Conservation (phyloP, 2,329 filamentous ascomycete genomes). For the Colletotrichum theobromicola region DNA sequence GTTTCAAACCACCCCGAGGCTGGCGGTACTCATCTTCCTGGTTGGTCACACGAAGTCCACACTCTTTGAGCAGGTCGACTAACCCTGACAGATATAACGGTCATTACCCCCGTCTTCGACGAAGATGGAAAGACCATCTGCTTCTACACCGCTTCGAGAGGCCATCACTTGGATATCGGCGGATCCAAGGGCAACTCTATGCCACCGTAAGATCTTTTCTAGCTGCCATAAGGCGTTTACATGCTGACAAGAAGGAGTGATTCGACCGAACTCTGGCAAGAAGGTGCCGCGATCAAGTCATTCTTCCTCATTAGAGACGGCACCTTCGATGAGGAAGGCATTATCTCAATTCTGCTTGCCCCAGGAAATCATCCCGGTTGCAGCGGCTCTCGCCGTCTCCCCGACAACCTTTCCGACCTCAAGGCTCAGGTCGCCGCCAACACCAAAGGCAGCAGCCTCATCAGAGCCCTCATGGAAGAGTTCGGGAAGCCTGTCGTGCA, state of each 20-base stretch:
- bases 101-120: constrained; percentile 40
- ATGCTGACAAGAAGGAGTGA: constrained; percentile 35
- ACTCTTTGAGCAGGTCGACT: background rate
- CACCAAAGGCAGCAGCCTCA: constrained; percentile 80
- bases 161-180: constrained; percentile 72
- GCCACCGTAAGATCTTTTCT: constrained; percentile 57
- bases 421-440: constrained; percentile 89
- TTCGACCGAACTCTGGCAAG: constrained; percentile 68
- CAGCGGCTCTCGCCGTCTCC: constrained; percentile 77
- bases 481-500: constrained; percentile 76
- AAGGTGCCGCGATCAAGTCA: constrained; percentile 68
- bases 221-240: background rate
- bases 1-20: constrained; percentile 31
- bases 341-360: constrained; percentile 73
- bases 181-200: constrained; percentile 67
- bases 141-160: constrained; percentile 67
- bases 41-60: background rate
- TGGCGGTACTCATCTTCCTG: constrained; percentile 41
- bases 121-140: constrained; percentile 42
- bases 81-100: constrained; percentile 32
- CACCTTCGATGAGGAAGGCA: constrained; percentile 77
- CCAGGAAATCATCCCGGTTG: constrained; percentile 79
- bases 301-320: constrained; percentile 78
- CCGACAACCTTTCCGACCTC: constrained; percentile 85
- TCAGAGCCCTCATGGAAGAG: constrained; percentile 73